A percentile compares a stretch with the other conserved stretches of the same genome.
Evolutionary conservation across 2,329 filamentous ascomycete species (phyloP).

Genomic region (Nothophaeocryptopus gaeumannii): DNA sequence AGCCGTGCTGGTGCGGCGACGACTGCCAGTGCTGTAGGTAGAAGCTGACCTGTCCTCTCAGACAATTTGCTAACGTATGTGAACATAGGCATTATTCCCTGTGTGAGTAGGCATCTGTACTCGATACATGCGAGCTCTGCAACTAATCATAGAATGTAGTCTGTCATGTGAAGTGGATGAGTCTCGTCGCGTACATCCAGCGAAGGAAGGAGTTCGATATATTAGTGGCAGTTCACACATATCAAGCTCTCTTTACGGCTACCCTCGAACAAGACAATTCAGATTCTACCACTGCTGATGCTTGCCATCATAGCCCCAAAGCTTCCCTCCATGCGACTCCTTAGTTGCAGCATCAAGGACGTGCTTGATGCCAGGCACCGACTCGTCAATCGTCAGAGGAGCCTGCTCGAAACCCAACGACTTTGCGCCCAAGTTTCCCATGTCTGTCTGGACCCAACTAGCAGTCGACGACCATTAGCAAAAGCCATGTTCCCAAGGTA

Average conservation of each 20-base stretch:
- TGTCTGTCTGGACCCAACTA: conserved; percentile 43
- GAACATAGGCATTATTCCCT: conserved; percentile 16
- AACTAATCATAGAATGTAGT: conserved; percentile 2
- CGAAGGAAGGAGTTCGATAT: too few relatives aligned
- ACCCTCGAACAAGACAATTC: too few relatives aligned
- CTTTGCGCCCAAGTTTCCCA: conserved; percentile 40
- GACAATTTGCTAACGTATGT: neutral
- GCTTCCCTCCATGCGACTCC: conserved; percentile 4
- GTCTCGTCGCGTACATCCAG: too few relatives aligned
- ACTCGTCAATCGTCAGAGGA: conserved; percentile 37
- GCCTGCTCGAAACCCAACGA: conserved; percentile 35
- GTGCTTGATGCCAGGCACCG: conserved; percentile 34
- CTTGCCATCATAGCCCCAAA: conserved; percentile 1
- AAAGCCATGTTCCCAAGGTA: neutral
- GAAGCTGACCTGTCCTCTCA: too few relatives aligned
- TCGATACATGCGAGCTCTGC: neutral
- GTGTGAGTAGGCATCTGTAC: conserved; percentile 12
- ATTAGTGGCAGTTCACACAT: too few relatives aligned
- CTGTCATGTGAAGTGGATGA: conserved; percentile 14
- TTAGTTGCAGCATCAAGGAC: conserved; percentile 5
- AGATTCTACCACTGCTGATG: conserved; percentile 3
- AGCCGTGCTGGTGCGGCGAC: conserved; percentile 35
- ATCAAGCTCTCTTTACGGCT: too few relatives aligned
- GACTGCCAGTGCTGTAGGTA: conserved; percentile 17
- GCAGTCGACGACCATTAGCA: neutral